phyloP scores from a whole-genome alignment of 164 flowering plant genomes.

The Nelumbo lutea region DNA sequence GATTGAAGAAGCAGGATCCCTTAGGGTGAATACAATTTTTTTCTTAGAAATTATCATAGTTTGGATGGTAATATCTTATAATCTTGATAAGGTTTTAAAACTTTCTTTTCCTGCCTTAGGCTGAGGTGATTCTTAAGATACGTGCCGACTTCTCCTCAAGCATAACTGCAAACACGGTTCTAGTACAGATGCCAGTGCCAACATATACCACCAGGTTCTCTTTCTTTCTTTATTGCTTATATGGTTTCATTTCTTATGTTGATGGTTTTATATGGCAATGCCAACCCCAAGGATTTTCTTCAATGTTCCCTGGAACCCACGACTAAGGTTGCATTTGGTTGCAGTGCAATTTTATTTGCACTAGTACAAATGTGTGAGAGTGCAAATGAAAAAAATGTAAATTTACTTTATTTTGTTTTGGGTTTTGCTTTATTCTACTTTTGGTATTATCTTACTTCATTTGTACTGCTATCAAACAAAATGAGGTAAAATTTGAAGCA shows the following conservation, averaged over 20 bases:
- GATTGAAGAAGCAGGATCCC: slow-evolving; percentile 87
- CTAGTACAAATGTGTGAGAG: too few species aligned
- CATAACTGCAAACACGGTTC: slow-evolving; percentile 76
- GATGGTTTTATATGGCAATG: too few species aligned
- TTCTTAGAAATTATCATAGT: background rate
- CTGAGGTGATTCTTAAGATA: slow-evolving; percentile 84
- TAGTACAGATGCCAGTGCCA: slow-evolving; percentile 82
- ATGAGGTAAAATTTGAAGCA: too few species aligned
- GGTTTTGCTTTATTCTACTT: too few species aligned
- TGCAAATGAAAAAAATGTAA: too few species aligned
- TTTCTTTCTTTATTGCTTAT: slow-evolving; percentile 4
- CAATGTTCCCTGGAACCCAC: too few species aligned
- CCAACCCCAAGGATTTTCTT: too few species aligned
- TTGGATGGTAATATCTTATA: background rate
- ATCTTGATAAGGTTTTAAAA: background rate
- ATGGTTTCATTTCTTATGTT: background rate
- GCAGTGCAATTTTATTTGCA: too few species aligned
- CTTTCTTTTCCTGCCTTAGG: slow-evolving; percentile 37
- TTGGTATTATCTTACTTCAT: too few species aligned
- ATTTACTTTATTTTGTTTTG: too few species aligned
- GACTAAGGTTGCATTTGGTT: too few species aligned
- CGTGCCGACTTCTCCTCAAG: slow-evolving; percentile 77
- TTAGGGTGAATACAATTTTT: slow-evolving; percentile 43
- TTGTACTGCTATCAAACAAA: too few species aligned
- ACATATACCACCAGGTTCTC: slow-evolving; percentile 70